Conservation (phyloP, 371 early-diverging fungal genomes). For the Apophysomyces trapeziformis region DNA sequence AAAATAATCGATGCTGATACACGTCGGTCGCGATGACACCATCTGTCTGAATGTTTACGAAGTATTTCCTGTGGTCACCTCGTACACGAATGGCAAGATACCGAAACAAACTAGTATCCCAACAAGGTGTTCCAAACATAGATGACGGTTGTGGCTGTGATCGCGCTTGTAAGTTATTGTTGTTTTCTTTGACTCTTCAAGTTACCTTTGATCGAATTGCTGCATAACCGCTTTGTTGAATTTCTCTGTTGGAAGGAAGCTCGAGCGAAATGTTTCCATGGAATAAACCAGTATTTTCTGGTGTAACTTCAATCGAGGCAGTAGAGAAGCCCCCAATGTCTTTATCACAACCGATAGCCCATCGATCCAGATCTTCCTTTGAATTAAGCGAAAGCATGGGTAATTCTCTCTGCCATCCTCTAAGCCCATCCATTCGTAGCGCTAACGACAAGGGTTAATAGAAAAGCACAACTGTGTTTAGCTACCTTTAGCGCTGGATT, state of each 20-base stretch:
- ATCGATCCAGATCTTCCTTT: slow-evolving; percentile 66
- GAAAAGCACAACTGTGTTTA: neutral
- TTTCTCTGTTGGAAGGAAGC: slow-evolving; percentile 73
- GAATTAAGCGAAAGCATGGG: slow-evolving; percentile 66
- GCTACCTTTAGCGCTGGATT: slow-evolving; percentile 60
- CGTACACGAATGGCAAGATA: slow-evolving; percentile 83
- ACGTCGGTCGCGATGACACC: slow-evolving; percentile 81
- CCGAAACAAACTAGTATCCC: slow-evolving; percentile 85
- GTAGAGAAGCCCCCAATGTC: slow-evolving; percentile 87
- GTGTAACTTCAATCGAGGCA: slow-evolving; percentile 63
- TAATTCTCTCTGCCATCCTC: slow-evolving; percentile 70
- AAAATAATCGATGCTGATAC: slow-evolving; percentile 90
- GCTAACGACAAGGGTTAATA: slow-evolving; percentile 19
- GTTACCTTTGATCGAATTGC: slow-evolving; percentile 78
- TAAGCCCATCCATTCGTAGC: slow-evolving; percentile 49
- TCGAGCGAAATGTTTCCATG: slow-evolving; percentile 82
- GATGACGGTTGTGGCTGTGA: slow-evolving; percentile 27
- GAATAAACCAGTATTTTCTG: slow-evolving; percentile 66
- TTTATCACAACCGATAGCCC: slow-evolving; percentile 87
- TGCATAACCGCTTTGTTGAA: slow-evolving; percentile 89
- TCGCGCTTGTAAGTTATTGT: neutral
- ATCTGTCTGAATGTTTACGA: slow-evolving; percentile 91
- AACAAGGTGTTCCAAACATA: slow-evolving; percentile 79
- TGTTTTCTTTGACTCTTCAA: neutral
- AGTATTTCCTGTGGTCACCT: slow-evolving; percentile 82